Base-by-base conservation (phyloP, 2,329 filamentous ascomycete species). In the Fusarium bactridioides region DNA sequence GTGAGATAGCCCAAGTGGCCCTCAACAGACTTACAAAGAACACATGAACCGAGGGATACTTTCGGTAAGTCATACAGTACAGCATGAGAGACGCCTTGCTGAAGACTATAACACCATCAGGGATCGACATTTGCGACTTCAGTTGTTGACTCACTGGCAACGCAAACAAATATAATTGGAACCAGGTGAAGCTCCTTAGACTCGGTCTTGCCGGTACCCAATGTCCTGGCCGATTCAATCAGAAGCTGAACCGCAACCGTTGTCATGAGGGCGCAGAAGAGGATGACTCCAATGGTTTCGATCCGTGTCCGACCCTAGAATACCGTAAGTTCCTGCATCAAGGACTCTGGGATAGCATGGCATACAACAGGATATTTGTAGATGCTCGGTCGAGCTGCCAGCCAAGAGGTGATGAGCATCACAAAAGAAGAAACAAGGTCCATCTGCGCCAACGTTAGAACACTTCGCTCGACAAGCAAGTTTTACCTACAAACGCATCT, bases 321-420 rank as follows among this genome's bases (percentile, higher is more conserved):
- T 11, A 4, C 18, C 13, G 18, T 56, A 6, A 44, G 29, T 18
- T 19, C 4, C 13, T 6, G 12, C 9, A 11, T 35, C 9, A 13
- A 44, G 21, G 10, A n/a, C n/a, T 44, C 27, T 9, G 27, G 4
- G 9, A 43, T 35, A 19, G 21, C 5, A 33, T 21, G 18, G n/a
- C 54, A 18, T 47, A 57, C 55, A 18, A 57, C 55, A n/a, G 55
- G 55, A 4, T 57, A 57, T 25, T 57, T 57, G 31, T 57, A 57
- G 31, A 57, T 48, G 19, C 55, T 57, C 4, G 55, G 41, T n/a
- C 55, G 41, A n/a, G 55, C 55, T 9, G 55, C 55, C 1, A 57
- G 41, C 55, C 55, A 37, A 9, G 55, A 57, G 3, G 55, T 57
- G 18, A 57, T 57, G 4, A 57, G 41, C 55, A 57, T 57, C 7